Conservation (phyloP, 75 land plant genomes). For the Pinus taeda region DNA sequence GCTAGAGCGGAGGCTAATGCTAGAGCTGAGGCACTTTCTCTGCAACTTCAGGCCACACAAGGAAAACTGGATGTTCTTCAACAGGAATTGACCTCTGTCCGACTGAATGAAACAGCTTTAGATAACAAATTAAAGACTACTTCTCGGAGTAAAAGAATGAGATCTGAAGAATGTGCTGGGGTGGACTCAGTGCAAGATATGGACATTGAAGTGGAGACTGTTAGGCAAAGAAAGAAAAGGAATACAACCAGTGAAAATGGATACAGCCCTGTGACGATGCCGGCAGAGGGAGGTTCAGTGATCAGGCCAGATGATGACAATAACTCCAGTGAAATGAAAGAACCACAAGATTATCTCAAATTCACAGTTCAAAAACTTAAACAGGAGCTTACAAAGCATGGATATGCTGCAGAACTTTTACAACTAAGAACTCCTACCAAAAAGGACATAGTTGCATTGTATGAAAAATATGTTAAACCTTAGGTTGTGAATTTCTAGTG, state of each 20-base stretch:
- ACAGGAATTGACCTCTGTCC: slow-evolving; percentile 54
- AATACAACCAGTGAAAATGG: slow-evolving; percentile 52
- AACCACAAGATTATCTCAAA: slow-evolving; percentile 64
- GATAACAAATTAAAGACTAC: slow-evolving; percentile 61
- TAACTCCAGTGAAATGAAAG: slow-evolving; percentile 21
- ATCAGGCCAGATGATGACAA: slow-evolving; percentile 32
- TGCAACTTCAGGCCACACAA: slow-evolving; percentile 74
- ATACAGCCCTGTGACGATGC: slow-evolving; percentile 22
- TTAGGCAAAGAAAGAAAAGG: slow-evolving; percentile 26
- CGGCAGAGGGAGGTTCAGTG: slow-evolving; percentile 65
- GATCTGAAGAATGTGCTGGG: slow-evolving; percentile 50
- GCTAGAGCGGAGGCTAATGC: slow-evolving; percentile 74
- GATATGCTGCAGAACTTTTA: slow-evolving; percentile 76
- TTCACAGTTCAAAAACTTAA: slow-evolving; percentile 76
- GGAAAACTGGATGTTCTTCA: slow-evolving; percentile 72
- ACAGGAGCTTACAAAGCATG: slow-evolving; percentile 77
- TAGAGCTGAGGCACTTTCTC: slow-evolving; percentile 75
- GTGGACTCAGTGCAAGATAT: slow-evolving; percentile 64
- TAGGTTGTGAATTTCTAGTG: neutral
- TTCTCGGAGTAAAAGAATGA: slow-evolving; percentile 57
- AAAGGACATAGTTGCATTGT: slow-evolving; percentile 70
- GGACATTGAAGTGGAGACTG: slow-evolving; percentile 35
- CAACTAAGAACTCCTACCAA: slow-evolving; percentile 66
- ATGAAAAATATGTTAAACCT: slow-evolving; percentile 48
- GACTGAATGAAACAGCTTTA: slow-evolving; percentile 73